These are phyloP conservation scores for Penicillium carneum DNA, from an alignment of 2,329 filamentous ascomycete genomes.

Conservation along the genomic window DNA sequence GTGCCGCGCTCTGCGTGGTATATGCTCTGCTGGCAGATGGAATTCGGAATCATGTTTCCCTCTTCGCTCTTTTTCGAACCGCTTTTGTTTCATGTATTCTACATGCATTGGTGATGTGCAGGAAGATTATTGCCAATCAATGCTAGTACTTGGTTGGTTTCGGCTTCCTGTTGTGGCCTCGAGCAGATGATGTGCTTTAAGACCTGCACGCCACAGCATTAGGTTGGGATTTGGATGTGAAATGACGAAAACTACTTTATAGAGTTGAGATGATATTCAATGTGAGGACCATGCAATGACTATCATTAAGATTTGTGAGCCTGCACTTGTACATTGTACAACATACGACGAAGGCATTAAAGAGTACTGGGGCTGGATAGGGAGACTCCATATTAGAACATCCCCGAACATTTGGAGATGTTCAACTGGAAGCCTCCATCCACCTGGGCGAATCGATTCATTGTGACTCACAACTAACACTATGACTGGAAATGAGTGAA, in stretches of 20 bases:
- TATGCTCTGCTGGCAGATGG: not conserved
- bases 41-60: not conserved
- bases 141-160: not conserved
- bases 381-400: not conserved
- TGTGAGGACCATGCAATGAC: not conserved
- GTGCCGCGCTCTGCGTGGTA: conserved; percentile 5
- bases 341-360: not conserved
- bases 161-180: not conserved
- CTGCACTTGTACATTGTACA: not conserved
- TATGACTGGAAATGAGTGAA: conserved; percentile 19
- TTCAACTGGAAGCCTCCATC: not conserved
- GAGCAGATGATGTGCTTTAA: conserved; percentile 1
- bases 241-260: not conserved
- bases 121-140: not conserved
- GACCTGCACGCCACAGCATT: not conserved
- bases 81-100: not conserved
- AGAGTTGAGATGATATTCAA: not conserved
- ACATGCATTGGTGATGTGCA: not conserved
- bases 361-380: not conserved
- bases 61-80: not conserved
- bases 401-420: not conserved
- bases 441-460: not conserved
- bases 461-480: not conserved
- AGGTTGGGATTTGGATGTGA: not conserved
- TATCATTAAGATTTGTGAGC: not conserved